phyloP scores from a whole-genome alignment of 2,329 filamentous ascomycete genomes.

The Stenocarpella maydis region DNA sequence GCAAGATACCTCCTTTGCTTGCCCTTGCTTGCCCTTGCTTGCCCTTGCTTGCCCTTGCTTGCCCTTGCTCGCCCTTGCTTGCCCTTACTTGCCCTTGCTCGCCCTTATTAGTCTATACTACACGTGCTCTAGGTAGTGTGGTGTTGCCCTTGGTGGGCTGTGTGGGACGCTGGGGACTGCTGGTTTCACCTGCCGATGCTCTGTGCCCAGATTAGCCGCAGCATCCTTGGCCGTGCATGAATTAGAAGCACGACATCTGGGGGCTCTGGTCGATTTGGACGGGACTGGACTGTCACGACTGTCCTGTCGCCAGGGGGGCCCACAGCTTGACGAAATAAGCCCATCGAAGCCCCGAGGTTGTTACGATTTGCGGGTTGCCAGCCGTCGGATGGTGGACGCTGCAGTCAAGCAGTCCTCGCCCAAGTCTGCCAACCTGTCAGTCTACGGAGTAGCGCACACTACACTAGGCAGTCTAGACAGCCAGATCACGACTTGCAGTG shows the following conservation, averaged over 20 bases:
- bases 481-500: not conserved
- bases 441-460: too few species aligned
- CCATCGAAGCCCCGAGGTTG: constrained; percentile 17
- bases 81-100: too few species aligned
- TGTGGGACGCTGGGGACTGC: not conserved
- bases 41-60: too few species aligned
- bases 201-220: not conserved
- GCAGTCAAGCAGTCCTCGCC: not conserved
- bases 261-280: not conserved
- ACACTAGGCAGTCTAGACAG: not conserved
- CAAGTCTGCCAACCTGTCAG: not conserved
- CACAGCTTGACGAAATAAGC: constrained; percentile 17
- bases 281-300: not conserved
- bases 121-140: too few species aligned
- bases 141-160: not conserved
- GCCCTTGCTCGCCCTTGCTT: too few species aligned
- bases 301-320: not conserved
- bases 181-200: not conserved
- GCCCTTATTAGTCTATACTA: too few species aligned
- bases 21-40: too few species aligned
- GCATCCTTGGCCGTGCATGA: constrained; percentile 16
- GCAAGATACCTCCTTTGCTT: too few species aligned
- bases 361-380: constrained; percentile 4
- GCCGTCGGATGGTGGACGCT: constrained; percentile 4
- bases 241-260: constrained; percentile 8